Evolutionary conservation across 1,284 basidiomycete genomes (phyloP).

Genomic region (Irpex lacteus): DNA sequence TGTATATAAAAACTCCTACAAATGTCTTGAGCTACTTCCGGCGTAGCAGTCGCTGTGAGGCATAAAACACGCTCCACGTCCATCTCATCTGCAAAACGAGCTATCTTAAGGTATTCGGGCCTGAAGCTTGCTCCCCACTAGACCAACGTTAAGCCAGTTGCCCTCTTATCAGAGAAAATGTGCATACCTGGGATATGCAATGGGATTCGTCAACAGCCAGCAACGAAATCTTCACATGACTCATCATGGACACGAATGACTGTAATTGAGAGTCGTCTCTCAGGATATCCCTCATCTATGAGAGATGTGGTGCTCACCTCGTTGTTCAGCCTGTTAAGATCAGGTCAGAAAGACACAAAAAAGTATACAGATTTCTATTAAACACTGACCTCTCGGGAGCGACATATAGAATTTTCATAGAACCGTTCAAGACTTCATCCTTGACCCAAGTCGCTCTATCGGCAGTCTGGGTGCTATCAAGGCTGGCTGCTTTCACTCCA

Average conservation of each 20-base stretch:
- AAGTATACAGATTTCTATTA: conserved; percentile 7
- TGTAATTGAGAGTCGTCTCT: conserved; percentile 30
- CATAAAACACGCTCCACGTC: conserved; percentile 70
- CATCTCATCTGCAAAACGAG: conserved; percentile 56
- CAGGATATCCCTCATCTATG: conserved; percentile 2
- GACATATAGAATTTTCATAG: conserved; percentile 76
- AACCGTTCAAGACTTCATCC: conserved; percentile 40
- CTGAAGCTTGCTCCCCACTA: conserved; percentile 59
- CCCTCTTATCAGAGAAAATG: neutral
- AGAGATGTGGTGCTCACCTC: conserved; percentile 28
- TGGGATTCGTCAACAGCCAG: conserved; percentile 98
- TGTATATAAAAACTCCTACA: conserved; percentile 53
- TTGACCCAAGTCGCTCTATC: conserved; percentile 53
- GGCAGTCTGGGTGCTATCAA: conserved; percentile 66
- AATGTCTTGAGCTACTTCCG: conserved; percentile 63
- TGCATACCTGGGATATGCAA: conserved; percentile 62
- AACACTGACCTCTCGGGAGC: conserved; percentile 78
- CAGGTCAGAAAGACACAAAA: conserved; percentile 47
- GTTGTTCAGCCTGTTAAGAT: conserved; percentile 56
- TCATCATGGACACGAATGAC: conserved; percentile 70
- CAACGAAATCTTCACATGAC: conserved; percentile 52
- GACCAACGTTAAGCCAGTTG: neutral
- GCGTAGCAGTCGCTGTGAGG: conserved; percentile 72
- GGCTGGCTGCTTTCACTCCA: conserved; percentile 61
- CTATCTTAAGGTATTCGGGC: conserved; percentile 53